Percentiles rank a stretch among this genome's conserved stretches.
Evolutionary conservation across 768 basidiomycete genomes (phyloP).

Genomic region (Gymnopilus junonius): DNA sequence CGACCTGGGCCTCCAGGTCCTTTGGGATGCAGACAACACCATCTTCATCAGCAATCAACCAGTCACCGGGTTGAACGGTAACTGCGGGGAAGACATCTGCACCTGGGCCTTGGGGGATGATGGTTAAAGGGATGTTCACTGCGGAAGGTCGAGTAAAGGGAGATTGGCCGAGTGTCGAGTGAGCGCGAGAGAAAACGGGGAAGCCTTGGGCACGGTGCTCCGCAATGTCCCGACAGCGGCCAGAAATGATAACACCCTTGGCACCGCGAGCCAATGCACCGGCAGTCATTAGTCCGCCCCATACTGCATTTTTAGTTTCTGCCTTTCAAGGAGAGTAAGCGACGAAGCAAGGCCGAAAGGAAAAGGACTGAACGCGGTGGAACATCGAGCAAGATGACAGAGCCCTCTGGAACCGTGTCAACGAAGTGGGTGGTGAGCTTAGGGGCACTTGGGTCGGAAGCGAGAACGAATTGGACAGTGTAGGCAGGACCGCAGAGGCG

Average conservation of each 20-base stretch:
- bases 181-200: constrained; percentile 81
- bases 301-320: constrained; percentile 83
- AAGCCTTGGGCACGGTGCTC: constrained; percentile 76
- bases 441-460: constrained; percentile 61
- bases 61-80: constrained; percentile 73
- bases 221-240: constrained; percentile 81
- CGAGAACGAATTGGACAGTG: constrained; percentile 82
- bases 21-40: constrained; percentile 85
- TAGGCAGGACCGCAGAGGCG: constrained; percentile 78
- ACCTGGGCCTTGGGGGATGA: constrained; percentile 45
- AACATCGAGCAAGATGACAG: constrained; percentile 74
- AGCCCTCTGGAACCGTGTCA: constrained; percentile 69
- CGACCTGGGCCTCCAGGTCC: constrained; percentile 54
- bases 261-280: constrained; percentile 76
- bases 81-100: constrained; percentile 54
- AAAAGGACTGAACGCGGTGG: constrained; percentile 59
- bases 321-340: constrained; percentile 18
- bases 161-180: constrained; percentile 85
- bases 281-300: constrained; percentile 93
- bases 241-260: constrained; percentile 80
- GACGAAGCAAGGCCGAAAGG: constrained; percentile 12
- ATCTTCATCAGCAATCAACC: constrained; percentile 86
- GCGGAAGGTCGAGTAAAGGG: constrained; percentile 83
- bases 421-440: constrained; percentile 78
- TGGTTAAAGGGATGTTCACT: constrained; percentile 66